Percentiles rank a stretch among this genome's conserved stretches.
Conservation (phyloP, 129 eudicot species). For the Scalesia atractyloides region DNA sequence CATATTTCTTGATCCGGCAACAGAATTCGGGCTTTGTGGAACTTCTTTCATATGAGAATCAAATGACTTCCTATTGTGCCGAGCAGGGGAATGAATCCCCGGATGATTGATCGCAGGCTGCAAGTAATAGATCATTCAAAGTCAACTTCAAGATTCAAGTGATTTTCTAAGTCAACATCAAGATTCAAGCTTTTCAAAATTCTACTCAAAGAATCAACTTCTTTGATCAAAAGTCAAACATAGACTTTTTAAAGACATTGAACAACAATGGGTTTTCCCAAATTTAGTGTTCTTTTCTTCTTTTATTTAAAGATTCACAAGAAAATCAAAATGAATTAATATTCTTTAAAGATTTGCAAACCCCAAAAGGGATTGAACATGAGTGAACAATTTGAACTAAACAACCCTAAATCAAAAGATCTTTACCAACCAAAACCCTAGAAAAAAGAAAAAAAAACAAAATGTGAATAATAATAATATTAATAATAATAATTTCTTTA, state of each 20-base stretch:
- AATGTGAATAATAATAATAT: no score
- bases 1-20: slow-evolving; percentile 57
- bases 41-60: slow-evolving; percentile 53
- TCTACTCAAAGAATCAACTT: background rate
- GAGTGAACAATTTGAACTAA: background rate
- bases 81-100: slow-evolving; percentile 51
- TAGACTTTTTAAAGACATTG: background rate
- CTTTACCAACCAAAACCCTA: slow-evolving; percentile 8
- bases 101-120: slow-evolving; percentile 56
- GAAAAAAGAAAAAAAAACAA: background rate
- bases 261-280: background rate
- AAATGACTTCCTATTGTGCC: slow-evolving; percentile 45
- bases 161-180: slow-evolving; percentile 8
- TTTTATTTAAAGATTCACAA: background rate
- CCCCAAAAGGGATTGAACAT: background rate
- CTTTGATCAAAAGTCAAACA: background rate
- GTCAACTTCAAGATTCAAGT: slow-evolving; percentile 20
- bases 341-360: background rate
- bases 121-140: slow-evolving; percentile 26
- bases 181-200: background rate
- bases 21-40: slow-evolving; percentile 63
- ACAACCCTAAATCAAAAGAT: slow-evolving; percentile 13
- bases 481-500: slow-evolving; percentile 21
- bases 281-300: background rate
- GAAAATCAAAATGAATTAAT: slow-evolving; percentile 2